Conservation (phyloP, 129 eudicot species). For the Pulicaria dysenterica region DNA sequence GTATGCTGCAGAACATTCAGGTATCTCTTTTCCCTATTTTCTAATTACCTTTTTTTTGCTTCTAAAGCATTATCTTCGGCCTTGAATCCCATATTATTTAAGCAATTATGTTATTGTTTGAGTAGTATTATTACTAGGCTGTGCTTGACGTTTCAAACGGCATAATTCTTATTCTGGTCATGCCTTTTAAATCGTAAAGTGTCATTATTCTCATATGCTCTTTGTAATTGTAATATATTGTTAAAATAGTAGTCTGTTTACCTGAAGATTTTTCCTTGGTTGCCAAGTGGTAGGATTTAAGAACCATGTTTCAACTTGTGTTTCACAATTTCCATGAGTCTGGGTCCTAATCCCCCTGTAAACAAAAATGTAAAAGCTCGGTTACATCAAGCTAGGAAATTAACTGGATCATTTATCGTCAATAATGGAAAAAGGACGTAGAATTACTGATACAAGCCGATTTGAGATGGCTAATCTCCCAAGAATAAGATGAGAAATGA, state of each 20-base stretch:
- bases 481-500: too few relatives aligned
- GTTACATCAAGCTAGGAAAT: background rate
- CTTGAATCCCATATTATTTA: constrained; percentile 2
- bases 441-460: too few relatives aligned
- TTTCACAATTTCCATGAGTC: constrained; percentile 34
- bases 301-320: constrained; percentile 44
- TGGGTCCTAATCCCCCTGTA: constrained; percentile 36
- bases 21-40: constrained; percentile 42
- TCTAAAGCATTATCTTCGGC: background rate
- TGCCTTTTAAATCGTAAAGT: background rate
- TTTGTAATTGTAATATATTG: too few relatives aligned
- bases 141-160: background rate
- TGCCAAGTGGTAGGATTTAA: constrained; percentile 31
- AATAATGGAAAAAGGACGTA: background rate
- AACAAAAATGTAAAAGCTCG: background rate
- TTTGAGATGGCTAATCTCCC: too few relatives aligned
- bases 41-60: constrained; percentile 4
- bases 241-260: background rate
- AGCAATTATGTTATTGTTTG: background rate
- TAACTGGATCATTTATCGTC: background rate
- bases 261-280: constrained; percentile 27
- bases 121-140: background rate
- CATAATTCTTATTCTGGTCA: background rate
- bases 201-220: too few relatives aligned
- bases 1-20: constrained; percentile 97